Conservation (phyloP, 2,329 filamentous ascomycete species). For the Verruconis gallopava region DNA sequence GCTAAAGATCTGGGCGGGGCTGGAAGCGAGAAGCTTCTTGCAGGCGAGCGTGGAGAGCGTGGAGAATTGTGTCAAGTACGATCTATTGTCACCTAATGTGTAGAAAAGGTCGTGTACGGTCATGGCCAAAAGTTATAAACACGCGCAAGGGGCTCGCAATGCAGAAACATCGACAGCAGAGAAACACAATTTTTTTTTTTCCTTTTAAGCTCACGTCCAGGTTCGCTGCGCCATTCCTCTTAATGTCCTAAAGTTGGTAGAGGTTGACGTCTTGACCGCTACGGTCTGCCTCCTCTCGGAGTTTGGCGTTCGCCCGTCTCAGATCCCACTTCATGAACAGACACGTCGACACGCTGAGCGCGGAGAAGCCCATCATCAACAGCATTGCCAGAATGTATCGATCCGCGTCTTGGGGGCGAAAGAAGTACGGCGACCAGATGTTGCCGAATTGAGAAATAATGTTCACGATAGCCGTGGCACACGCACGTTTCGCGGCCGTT, state of each 20-base stretch:
- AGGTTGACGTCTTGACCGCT: not conserved
- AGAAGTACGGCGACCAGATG: conserved; percentile 9
- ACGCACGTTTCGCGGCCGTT: conserved; percentile 9
- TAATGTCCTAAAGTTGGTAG: no score
- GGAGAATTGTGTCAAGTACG: conserved; percentile 81
- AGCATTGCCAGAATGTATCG: conserved; percentile 10
- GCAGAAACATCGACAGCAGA: no score
- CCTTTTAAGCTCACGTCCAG: no score
- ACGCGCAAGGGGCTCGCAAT: no score
- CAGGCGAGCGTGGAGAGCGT: conserved; percentile 84
- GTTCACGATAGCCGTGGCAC: conserved; percentile 11
- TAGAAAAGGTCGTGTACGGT: no score
- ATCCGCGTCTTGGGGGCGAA: conserved; percentile 3
- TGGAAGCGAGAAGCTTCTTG: conserved; percentile 80
- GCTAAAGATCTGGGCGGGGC: conserved; percentile 79
- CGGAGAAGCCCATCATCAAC: not conserved
- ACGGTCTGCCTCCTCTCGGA: not conserved
- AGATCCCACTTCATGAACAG: not conserved
- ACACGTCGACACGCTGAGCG: not conserved
- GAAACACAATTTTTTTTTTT: no score
- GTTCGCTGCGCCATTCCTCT: no score
- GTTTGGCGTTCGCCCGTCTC: not conserved
- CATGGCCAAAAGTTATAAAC: no score
- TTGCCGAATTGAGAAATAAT: conserved; percentile 10
- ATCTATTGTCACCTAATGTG: conserved; percentile 76